Evolutionary conservation across 192 early-diverging fungal genomes (phyloP).

Genomic region (Lobosporangium transversale): DNA sequence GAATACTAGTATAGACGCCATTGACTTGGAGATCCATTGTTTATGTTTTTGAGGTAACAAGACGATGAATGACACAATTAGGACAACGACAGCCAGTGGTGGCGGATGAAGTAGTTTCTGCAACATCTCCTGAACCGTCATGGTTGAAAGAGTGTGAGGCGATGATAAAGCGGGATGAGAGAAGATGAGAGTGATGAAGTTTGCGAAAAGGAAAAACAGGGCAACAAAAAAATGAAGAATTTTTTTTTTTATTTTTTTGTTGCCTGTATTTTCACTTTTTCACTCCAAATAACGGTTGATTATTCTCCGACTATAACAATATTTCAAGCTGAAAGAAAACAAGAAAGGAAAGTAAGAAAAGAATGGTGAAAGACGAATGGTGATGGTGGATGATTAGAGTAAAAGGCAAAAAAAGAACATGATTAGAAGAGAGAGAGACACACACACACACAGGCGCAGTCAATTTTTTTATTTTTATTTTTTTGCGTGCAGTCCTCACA

Average conservation of each 20-base stretch:
- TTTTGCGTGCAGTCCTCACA: too few species aligned
- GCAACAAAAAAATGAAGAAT: neutral
- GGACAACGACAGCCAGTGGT: conserved; percentile 29
- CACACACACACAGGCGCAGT: too few species aligned
- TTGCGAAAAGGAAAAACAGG: neutral
- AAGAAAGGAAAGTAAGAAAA: neutral
- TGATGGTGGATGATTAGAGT: neutral
- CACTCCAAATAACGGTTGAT: too few species aligned
- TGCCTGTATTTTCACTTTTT: too few species aligned
- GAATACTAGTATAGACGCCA: conserved; percentile 20
- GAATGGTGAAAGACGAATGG: neutral
- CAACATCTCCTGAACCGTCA: conserved; percentile 41
- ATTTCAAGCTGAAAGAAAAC: neutral
- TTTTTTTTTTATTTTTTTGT: too few species aligned
- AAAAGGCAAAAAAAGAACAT: neutral
- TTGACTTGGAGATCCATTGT: conserved; percentile 16
- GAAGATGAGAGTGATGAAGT: too few species aligned
- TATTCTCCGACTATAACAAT: too few species aligned
- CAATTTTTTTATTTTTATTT: too few species aligned
- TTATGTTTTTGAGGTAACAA: conserved; percentile 22
- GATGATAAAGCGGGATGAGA: neutral
- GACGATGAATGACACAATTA: conserved; percentile 27
- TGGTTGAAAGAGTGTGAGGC: neutral
- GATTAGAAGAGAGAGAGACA: neutral
- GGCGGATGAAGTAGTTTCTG: conserved; percentile 45